Base-by-base conservation (phyloP, 768 basidiomycete species). In the Hypholoma sublateritium region DNA sequence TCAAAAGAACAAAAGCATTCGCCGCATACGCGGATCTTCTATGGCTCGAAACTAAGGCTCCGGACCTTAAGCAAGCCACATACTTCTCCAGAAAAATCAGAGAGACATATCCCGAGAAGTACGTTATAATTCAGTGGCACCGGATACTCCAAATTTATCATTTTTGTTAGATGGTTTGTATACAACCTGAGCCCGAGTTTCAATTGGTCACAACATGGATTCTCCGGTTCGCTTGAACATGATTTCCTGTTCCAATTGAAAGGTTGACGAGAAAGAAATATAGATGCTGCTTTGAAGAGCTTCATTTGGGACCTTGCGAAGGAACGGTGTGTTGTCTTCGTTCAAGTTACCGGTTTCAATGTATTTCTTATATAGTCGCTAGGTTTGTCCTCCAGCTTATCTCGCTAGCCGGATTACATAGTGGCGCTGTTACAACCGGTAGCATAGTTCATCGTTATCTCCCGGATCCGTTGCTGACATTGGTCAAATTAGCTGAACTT, bases 181-280 rank as follows among this genome's bases (percentile, higher is more conserved):
- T 97, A 95, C 69, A 97, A 96, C 69, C 74, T 97, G 56, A 94
- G 92, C 65, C 95, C 94, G 4, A 93, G 91, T 66, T 96, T 96
- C 77, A 94, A 95, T 69, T 96, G 93, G 94, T 75, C 84, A n/a
- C 80, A 78, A 22, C 85, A 88, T 63, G 93, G 93, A 13, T 95
- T 90, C 71, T 81, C 81, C 43, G 84, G 86, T 86, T 46, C 53
- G 72, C 43, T 21, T 28, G 45, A 8, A 17, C 8, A 17, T 21
- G 45, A 16, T 55, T 51, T 5, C 42, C 21, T 39, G 50, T 37
- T 16, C 8, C 39, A 32, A 24, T 45, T 22, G 1, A 42, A 42
- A n/a, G 47, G 16, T 25, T n/a, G n/a, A 24, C 19, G 13, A 3
- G 22, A n/a, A n/a, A n/a, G 44, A 9, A 35, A n/a, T 58, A 8